Conservation (phyloP, 345 rosid species). For the Arabidopsis arenosa region DNA sequence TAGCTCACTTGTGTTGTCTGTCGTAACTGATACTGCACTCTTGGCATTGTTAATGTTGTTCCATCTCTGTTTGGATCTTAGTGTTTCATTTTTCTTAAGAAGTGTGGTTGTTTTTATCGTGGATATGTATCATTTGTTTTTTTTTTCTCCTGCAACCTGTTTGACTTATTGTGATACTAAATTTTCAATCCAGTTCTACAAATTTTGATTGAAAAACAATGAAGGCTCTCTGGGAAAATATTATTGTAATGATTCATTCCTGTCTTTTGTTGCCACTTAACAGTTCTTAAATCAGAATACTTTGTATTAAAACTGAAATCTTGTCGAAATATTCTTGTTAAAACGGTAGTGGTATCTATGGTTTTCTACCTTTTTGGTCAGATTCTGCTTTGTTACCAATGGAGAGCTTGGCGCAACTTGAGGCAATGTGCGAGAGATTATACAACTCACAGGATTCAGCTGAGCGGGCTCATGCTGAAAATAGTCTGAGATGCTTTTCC, state of each 20-base stretch:
- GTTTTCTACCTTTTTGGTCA: constrained; percentile 42
- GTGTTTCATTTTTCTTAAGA: not conserved
- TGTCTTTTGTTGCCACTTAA: constrained; percentile 23
- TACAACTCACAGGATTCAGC: constrained; percentile 94
- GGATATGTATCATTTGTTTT: constrained; percentile 11
- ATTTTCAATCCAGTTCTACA: constrained; percentile 18
- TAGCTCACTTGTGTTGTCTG: constrained; percentile 23
- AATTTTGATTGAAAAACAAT: constrained; percentile 20
- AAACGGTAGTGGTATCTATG: constrained; percentile 42
- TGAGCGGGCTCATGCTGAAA: constrained; percentile 93
- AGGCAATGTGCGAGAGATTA: constrained; percentile 94
- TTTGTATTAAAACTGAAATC: constrained; percentile 15
- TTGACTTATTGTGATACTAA: constrained; percentile 20
- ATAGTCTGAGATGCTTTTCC: constrained; percentile 87
- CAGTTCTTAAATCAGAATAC: constrained; percentile 25
- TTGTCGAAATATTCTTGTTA: constrained; percentile 34
- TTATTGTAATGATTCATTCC: constrained; percentile 35
- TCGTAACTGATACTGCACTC: constrained; percentile 16
- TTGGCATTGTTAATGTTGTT: constrained; percentile 29
- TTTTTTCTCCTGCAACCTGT: constrained; percentile 12
- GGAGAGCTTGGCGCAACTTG: constrained; percentile 98
- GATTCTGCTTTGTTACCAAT: constrained; percentile 54
- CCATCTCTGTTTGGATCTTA: constrained; percentile 24
- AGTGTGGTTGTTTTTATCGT: constrained; percentile 8
- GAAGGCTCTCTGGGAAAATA: constrained; percentile 16